Conservation (phyloP, 1,139 yeast species). For the Blastobotrys serpentis region DNA sequence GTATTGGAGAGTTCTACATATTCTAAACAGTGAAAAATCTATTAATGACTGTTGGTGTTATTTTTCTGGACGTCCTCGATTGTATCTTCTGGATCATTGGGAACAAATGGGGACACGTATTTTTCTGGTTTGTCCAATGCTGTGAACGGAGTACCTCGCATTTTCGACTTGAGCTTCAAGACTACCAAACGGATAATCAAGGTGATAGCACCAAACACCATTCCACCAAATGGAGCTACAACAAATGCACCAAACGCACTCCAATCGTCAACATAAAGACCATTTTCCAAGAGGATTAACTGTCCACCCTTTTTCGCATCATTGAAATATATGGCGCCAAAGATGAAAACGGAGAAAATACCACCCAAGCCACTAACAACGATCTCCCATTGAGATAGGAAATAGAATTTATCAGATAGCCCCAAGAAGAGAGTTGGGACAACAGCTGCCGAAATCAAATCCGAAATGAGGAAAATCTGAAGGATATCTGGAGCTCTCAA, state of each 20-base stretch:
- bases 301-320: slow-evolving; percentile 76
- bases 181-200: slow-evolving; percentile 52
- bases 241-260: slow-evolving; percentile 94
- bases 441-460: slow-evolving; percentile 79
- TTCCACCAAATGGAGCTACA: slow-evolving; percentile 82
- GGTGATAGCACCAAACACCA: slow-evolving; percentile 48
- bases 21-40: no score
- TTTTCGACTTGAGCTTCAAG: slow-evolving; percentile 37
- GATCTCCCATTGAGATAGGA: slow-evolving; percentile 76
- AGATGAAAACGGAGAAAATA: slow-evolving; percentile 71
- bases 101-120: slow-evolving; percentile 19
- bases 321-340: slow-evolving; percentile 75
- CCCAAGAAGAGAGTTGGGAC: slow-evolving; percentile 87
- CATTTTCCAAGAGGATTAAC: slow-evolving; percentile 67
- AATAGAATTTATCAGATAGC: slow-evolving; percentile 57
- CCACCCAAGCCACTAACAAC: slow-evolving; percentile 85
- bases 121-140: slow-evolving; percentile 52
- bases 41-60: no score
- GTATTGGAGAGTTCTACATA: no score
- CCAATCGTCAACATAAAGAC: slow-evolving; percentile 84
- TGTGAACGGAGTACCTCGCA: slow-evolving; percentile 50
- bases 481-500: slow-evolving; percentile 77
- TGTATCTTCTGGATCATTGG: slow-evolving; percentile 13
- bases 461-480: slow-evolving; percentile 87
- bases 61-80: not conserved